Evolutionary conservation across 192 early-diverging fungal genomes (phyloP).

Genomic region (Diversispora epigaea): DNA sequence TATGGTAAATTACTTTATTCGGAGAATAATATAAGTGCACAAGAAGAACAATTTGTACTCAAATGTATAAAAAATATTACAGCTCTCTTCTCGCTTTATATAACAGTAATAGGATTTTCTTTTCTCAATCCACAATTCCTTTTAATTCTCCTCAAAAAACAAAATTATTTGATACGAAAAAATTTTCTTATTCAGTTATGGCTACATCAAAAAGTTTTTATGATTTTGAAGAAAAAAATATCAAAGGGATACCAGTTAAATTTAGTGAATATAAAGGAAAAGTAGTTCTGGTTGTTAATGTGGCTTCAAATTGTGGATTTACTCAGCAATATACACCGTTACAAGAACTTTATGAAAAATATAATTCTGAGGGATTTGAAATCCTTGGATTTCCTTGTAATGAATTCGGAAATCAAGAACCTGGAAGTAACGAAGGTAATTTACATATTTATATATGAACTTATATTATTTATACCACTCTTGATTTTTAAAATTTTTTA

Average conservation of each 20-base stretch:
- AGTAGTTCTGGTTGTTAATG: constrained; percentile 85
- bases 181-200: too few species aligned
- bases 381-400: constrained; percentile 92
- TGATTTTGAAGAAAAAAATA: not conserved
- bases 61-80: too few species aligned
- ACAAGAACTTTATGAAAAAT: constrained; percentile 66
- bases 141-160: too few species aligned
- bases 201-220: not conserved
- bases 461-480: not conserved
- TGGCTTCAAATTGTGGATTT: constrained; percentile 89
- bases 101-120: too few species aligned
- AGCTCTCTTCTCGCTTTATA: too few species aligned
- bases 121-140: too few species aligned
- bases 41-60: too few species aligned
- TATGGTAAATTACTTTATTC: too few species aligned
- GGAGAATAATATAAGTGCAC: too few species aligned
- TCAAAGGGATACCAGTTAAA: not conserved
- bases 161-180: too few species aligned
- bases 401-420: constrained; percentile 71
- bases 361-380: constrained; percentile 70
- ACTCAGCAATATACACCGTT: constrained; percentile 76
- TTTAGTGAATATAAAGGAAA: constrained; percentile 61
- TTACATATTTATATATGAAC: not conserved
- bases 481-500: not conserved
- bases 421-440: constrained; percentile 13